A percentile compares a stretch with the other conserved stretches of the same genome.
Conservation (phyloP, 768 basidiomycete genomes). For the Lentinula guzmanii region DNA sequence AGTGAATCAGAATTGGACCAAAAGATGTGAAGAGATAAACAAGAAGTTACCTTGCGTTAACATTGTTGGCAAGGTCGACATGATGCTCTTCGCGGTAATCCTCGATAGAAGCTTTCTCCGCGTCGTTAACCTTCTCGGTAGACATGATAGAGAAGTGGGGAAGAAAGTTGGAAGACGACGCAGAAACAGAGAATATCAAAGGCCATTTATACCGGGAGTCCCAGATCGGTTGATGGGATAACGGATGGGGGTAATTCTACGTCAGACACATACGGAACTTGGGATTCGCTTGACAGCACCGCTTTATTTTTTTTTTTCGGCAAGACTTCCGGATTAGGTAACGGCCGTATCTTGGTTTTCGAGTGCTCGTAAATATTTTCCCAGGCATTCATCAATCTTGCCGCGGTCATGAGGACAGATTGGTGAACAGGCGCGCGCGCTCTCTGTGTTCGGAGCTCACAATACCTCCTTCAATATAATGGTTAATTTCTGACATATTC, state of each 20-base stretch:
- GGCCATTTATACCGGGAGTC: neutral
- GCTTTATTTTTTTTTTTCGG: neutral
- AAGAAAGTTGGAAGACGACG: neutral
- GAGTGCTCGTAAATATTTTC: too few relatives aligned
- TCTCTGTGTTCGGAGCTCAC: too few relatives aligned
- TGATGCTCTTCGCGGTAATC: conserved; percentile 8
- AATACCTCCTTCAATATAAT: too few relatives aligned
- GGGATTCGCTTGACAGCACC: neutral
- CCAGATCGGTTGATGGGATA: neutral
- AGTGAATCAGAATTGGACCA: neutral
- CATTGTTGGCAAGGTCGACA: conserved; percentile 11
- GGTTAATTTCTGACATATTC: too few relatives aligned
- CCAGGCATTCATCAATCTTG: too few relatives aligned
- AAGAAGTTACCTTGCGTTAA: conserved; percentile 10
- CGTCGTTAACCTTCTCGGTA: conserved; percentile 5
- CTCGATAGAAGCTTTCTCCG: conserved; percentile 8
- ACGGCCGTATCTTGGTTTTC: neutral
- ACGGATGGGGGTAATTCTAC: neutral
- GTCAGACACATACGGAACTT: neutral
- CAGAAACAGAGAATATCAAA: neutral
- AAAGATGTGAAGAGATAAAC: neutral
- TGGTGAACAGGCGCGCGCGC: too few relatives aligned
- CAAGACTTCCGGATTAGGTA: neutral
- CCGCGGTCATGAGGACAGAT: too few relatives aligned
- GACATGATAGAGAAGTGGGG: conserved; percentile 6